Evolutionary conservation across 2,329 filamentous ascomycete species (phyloP).

Genomic region (Trematosphaeria pertusa): DNA sequence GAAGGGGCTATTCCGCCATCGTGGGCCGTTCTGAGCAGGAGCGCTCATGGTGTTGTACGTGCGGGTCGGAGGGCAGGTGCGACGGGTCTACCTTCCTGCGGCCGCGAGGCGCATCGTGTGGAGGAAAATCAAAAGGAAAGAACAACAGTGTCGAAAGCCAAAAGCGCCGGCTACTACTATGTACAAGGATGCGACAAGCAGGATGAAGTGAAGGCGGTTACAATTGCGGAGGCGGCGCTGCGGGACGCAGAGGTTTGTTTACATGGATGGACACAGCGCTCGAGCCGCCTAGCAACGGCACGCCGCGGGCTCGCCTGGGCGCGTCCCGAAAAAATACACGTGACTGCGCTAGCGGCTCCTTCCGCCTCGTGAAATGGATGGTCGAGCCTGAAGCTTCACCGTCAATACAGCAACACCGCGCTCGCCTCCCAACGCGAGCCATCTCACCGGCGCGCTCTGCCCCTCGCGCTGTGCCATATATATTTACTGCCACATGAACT

Average conservation of each 20-base stretch:
- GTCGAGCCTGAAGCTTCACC: too few species aligned
- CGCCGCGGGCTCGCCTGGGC: too few species aligned
- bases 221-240: slow-evolving; percentile 17
- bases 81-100: slow-evolving; percentile 24
- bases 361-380: too few species aligned
- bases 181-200: slow-evolving; percentile 32
- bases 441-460: too few species aligned
- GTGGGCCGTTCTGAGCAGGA: slow-evolving; percentile 67
- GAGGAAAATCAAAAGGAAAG: slow-evolving; percentile 15
- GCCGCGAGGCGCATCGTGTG: slow-evolving; percentile 31
- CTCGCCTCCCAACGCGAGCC: too few species aligned
- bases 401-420: too few species aligned
- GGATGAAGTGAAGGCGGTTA: slow-evolving; percentile 14
- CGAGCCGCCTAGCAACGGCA: slow-evolving; percentile 20
- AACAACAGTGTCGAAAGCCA: slow-evolving; percentile 12
- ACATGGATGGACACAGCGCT: slow-evolving; percentile 16
- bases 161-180: slow-evolving; percentile 28
- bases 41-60: slow-evolving; percentile 55
- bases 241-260: slow-evolving; percentile 24
- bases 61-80: slow-evolving; percentile 27
- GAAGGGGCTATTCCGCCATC: slow-evolving; percentile 84
- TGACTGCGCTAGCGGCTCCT: too few species aligned
- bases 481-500: too few species aligned
- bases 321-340: too few species aligned
- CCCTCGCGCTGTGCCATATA: too few species aligned